Base-by-base conservation (phyloP, 176 grass and related monocot genomes). In the Typha latifolia region DNA sequence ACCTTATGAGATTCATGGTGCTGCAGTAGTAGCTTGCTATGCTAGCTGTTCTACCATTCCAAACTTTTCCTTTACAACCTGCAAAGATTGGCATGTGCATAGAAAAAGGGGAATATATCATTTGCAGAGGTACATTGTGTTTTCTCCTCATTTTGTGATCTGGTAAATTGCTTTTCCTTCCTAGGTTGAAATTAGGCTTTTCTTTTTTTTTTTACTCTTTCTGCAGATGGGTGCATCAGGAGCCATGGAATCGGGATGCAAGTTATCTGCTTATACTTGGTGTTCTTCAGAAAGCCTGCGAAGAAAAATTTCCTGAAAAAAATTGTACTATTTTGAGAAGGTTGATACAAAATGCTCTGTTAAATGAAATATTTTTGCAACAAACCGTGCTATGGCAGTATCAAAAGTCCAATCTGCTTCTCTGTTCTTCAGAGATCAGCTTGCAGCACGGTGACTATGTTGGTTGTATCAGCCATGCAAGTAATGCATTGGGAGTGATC, bases 51-150 rank as follows among this genome's bases (percentile, higher is more conserved):
- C 67, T 63, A 61, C 69, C 47, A 84, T 63, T 72, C 72, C 83
- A 47, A 97, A 97, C 69, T 89, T 92, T 57, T 91, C 88, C 76
- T 91, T 97, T 26, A 66, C 88, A 75, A 91, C 88, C 70, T 97
- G 93, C 65, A 66, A 82, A 68, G 62, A 80, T 22, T 78, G 86
- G 31, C 61, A 72, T 69, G 69, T 73, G 61, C 84, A 78, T 34
- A 56, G 67, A 83, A 55, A 78, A 62, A 69, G 74, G 71, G 72
- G 68, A 67, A 64, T 81, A 56, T 67, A 69, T 31, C 70, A 80
- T 68, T 69, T 91, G 47, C 85, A 97, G 77, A 97, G 88, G 88
- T 91, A 85, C 13, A 64, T 78, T 70, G 75, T 66, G 61, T 76
- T 63, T 29, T 14, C 4, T 56, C 53, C 26, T n/a, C 51, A 68